These are phyloP conservation scores for Amphichorda felina DNA, from an alignment of 2,329 filamentous ascomycete species.

Conservation along the genomic window DNA sequence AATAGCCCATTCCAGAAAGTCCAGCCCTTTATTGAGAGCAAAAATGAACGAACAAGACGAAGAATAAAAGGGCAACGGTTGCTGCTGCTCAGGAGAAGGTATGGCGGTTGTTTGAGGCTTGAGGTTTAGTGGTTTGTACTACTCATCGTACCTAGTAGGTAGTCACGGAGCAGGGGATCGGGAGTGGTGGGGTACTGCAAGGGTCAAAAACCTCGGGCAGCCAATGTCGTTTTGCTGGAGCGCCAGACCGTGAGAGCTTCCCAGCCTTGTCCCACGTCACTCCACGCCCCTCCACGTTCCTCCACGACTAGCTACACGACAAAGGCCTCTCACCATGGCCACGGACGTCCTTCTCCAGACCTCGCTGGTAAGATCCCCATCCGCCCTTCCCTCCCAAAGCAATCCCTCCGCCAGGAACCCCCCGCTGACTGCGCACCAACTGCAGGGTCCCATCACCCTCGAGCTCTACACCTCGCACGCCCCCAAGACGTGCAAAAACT, in stretches of 20 bases:
- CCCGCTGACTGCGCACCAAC: conserved; percentile 1
- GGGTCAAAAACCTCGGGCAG: not conserved
- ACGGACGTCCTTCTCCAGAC: conserved; percentile 76
- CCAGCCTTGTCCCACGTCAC: not conserved
- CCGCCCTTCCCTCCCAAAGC: conserved; percentile 1
- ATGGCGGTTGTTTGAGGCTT: too few relatives aligned
- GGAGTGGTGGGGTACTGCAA: too few relatives aligned
- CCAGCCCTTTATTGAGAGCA: too few relatives aligned
- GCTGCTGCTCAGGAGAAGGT: too few relatives aligned
- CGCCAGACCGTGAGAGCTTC: not conserved
- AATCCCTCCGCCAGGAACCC: too few relatives aligned
- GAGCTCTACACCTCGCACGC: conserved; percentile 89
- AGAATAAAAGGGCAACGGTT: too few relatives aligned
- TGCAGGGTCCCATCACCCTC: conserved; percentile 67
- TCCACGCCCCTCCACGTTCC: not conserved
- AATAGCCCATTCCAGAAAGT: too few relatives aligned
- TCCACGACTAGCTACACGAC: not conserved
- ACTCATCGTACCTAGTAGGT: too few relatives aligned
- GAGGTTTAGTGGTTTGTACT: too few relatives aligned
- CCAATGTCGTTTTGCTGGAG: too few relatives aligned
- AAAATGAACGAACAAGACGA: too few relatives aligned
- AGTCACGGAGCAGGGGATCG: too few relatives aligned
- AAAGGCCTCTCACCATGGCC: conserved; percentile 41
- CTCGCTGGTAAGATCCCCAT: conserved; percentile 60
- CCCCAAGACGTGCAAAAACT: conserved; percentile 83